Conservation (phyloP, 2,329 filamentous ascomycete genomes). For the Botrytis paeoniae region DNA sequence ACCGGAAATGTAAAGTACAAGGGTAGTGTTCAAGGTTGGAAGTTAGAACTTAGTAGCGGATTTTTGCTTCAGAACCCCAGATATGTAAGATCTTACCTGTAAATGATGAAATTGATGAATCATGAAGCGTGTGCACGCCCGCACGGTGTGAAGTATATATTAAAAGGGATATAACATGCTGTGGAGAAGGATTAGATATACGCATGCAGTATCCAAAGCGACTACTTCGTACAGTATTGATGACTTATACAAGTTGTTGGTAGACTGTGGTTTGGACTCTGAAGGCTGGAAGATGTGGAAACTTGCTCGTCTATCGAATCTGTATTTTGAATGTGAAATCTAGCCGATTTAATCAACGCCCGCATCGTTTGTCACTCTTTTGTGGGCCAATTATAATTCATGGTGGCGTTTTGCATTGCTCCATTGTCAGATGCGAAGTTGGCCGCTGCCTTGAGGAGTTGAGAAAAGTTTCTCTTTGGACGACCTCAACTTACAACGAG, state of each 20-base stretch:
- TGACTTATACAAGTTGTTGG: background rate
- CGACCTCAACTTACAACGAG: background rate
- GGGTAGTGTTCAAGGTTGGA: background rate
- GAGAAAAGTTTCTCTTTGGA: conserved; percentile 10
- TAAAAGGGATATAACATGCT: background rate
- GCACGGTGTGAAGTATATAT: background rate
- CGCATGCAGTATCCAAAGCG: background rate
- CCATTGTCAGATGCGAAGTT: conserved; percentile 15
- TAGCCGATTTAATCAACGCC: conserved; percentile 2
- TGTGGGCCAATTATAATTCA: background rate
- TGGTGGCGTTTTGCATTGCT: background rate
- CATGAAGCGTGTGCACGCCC: background rate
- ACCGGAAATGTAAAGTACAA: background rate
- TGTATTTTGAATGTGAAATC: background rate
- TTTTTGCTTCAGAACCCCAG: background rate
- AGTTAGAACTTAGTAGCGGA: background rate
- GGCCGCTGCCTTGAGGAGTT: conserved; percentile 13
- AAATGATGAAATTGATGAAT: conserved; percentile 2
- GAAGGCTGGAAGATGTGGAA: background rate
- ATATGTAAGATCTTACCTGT: background rate
- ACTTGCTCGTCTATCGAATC: background rate
- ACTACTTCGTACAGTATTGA: background rate
- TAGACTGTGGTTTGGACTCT: background rate
- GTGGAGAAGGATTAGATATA: background rate
- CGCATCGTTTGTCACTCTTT: background rate